phyloP scores from a whole-genome alignment of 805 yeast genomes.

The Cyberlindnera misumaiensis region DNA sequence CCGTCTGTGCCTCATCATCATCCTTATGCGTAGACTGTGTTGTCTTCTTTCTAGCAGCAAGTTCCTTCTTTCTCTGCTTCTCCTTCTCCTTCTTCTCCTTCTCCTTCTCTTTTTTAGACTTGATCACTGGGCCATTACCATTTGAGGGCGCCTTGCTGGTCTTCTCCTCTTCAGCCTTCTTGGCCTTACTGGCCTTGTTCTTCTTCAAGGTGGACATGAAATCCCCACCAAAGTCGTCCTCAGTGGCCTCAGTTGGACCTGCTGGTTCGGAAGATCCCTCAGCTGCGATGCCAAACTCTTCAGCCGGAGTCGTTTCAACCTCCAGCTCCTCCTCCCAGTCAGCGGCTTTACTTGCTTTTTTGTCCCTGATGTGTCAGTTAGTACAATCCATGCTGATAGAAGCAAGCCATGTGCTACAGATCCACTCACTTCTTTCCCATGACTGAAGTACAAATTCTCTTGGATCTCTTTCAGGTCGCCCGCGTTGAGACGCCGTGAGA shows the following conservation, averaged over 20 bases:
- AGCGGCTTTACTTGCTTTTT: constrained; percentile 59
- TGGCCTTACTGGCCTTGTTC: constrained; percentile 69
- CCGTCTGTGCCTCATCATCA: constrained; percentile 1
- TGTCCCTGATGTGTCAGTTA: constrained; percentile 32
- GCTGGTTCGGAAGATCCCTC: constrained; percentile 19
- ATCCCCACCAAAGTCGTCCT: constrained; percentile 50
- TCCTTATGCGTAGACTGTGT: constrained; percentile 12
- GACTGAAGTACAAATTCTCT: no score
- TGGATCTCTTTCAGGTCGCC: no score
- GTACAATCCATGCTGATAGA: neutral
- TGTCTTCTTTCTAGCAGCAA: constrained; percentile 79
- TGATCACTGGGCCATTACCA: constrained; percentile 60
- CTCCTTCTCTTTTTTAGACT: constrained; percentile 90
- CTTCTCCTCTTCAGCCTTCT: constrained; percentile 52
- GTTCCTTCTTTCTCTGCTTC: constrained; percentile 85
- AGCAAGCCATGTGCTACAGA: neutral
- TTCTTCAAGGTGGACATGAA: constrained; percentile 79
- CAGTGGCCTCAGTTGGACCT: constrained; percentile 27
- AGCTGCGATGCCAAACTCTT: constrained; percentile 40
- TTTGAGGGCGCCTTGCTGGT: constrained; percentile 24
- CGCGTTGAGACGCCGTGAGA: neutral
- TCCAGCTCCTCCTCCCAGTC: constrained; percentile 79
- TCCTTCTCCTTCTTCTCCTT: constrained; percentile 91
- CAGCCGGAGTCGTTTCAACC: constrained; percentile 42
- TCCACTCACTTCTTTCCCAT: constrained; percentile 17